Percentiles rank a stretch among this genome's conserved stretches.
phyloP scores from a whole-genome alignment of 495 filamentous ascomycete species.

The Penicillium atrosanguineum region DNA sequence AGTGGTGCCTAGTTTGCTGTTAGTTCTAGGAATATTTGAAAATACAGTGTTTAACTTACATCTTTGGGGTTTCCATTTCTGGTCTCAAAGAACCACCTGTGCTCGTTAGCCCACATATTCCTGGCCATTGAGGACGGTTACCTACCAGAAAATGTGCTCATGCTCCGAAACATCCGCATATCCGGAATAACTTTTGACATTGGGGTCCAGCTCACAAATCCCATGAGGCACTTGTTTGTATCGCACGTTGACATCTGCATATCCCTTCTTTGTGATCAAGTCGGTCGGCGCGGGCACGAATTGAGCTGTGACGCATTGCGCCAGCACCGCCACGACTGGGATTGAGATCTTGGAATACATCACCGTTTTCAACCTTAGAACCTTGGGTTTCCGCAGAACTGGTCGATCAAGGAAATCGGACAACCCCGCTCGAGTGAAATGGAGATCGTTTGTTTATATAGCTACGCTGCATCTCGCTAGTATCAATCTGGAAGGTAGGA shows the following conservation, averaged over 20 bases:
- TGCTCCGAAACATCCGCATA: constrained; percentile 62
- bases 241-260: constrained; percentile 51
- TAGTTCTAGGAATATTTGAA: background rate
- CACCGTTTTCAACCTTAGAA: constrained; percentile 4
- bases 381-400: background rate
- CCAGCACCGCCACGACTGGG: constrained; percentile 4
- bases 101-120: background rate
- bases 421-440: background rate
- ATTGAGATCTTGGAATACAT: background rate
- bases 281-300: constrained; percentile 59
- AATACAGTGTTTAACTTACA: constrained; percentile 1
- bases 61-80: constrained; percentile 49
- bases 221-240: constrained; percentile 63
- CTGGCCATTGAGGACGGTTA: background rate
- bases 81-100: constrained; percentile 60
- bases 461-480: background rate
- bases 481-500: background rate
- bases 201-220: constrained; percentile 63
- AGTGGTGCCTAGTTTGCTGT: constrained; percentile 42
- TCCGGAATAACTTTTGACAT: constrained; percentile 64
- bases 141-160: constrained; percentile 60
- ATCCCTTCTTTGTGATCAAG: constrained; percentile 49
- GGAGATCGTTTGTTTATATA: background rate
- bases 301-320: constrained; percentile 34
- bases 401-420: background rate